These are phyloP conservation scores for Dioscorea zingiberensis DNA, from an alignment of 106 monocot species.

Conservation along the genomic window DNA sequence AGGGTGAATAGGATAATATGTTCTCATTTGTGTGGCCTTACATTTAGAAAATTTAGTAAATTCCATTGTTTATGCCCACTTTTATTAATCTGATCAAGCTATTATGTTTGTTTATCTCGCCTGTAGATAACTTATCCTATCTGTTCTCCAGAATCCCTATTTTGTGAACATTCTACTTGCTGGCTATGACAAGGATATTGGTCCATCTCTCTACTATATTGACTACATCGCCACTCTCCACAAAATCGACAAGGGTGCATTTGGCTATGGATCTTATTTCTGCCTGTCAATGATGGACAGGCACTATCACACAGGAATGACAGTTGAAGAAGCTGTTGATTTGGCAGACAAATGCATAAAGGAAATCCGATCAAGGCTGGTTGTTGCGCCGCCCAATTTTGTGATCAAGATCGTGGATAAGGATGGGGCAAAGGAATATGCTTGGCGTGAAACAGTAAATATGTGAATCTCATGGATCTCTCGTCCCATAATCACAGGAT, in stretches of 20 bases:
- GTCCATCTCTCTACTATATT: conserved; percentile 84
- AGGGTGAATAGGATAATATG: too few relatives aligned
- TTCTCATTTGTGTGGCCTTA: too few relatives aligned
- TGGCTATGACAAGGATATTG: conserved; percentile 80
- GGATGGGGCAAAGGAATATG: conserved; percentile 80
- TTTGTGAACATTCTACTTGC: conserved; percentile 70
- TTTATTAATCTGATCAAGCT: too few relatives aligned
- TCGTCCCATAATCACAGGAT: neutral
- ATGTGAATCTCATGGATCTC: neutral
- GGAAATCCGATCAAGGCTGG: conserved; percentile 73
- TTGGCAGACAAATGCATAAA: conserved; percentile 70
- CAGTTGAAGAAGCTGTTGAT: conserved; percentile 69
- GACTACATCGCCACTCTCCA: conserved; percentile 92
- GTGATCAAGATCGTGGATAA: conserved; percentile 92
- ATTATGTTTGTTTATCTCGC: too few relatives aligned
- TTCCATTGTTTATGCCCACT: too few relatives aligned
- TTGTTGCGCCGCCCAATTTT: conserved; percentile 79
- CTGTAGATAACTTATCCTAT: neutral
- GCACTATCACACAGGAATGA: conserved; percentile 69
- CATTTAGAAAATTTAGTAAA: too few relatives aligned
- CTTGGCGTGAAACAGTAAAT: conserved; percentile 73
- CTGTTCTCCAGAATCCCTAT: conserved; percentile 62
- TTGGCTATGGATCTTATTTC: conserved; percentile 83
- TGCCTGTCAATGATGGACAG: conserved; percentile 75
- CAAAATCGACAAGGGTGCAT: conserved; percentile 92